A percentile compares a stretch with the other conserved stretches of the same genome.
Conservation (phyloP, 306 rosid genomes). For the Hippophae gyantsensis region DNA sequence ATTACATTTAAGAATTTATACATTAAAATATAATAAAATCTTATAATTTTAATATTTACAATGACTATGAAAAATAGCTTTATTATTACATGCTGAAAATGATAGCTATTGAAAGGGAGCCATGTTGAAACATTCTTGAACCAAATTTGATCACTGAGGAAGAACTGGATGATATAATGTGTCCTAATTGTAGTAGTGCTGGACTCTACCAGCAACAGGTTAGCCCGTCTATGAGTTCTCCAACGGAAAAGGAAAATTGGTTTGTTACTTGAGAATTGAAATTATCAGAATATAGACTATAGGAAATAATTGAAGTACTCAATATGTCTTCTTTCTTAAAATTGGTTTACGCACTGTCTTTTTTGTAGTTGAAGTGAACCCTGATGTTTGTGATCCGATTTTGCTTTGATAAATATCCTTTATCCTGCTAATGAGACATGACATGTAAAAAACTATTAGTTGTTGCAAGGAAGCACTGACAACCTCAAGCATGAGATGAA, state of each 20-base stretch:
- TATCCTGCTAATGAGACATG: constrained; percentile 36
- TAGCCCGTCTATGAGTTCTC: constrained; percentile 11
- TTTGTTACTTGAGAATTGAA: constrained; percentile 1
- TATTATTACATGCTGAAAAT: too few species aligned
- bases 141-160: too few species aligned
- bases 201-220: too few species aligned
- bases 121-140: too few species aligned
- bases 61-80: too few species aligned
- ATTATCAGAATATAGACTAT: constrained; percentile 11
- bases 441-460: constrained; percentile 5
- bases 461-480: background rate
- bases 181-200: too few species aligned
- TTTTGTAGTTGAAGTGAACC: constrained; percentile 45
- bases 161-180: too few species aligned
- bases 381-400: constrained; percentile 63
- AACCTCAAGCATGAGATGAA: background rate
- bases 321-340: constrained; percentile 81
- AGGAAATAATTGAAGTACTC: constrained; percentile 5
- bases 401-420: constrained; percentile 68
- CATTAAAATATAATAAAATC: too few species aligned
- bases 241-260: background rate
- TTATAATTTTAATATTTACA: too few species aligned
- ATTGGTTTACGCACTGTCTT: constrained; percentile 59
- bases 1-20: too few species aligned
- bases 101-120: too few species aligned